Conservation (phyloP, 768 basidiomycete species). For the Lactarius hengduanensis region DNA sequence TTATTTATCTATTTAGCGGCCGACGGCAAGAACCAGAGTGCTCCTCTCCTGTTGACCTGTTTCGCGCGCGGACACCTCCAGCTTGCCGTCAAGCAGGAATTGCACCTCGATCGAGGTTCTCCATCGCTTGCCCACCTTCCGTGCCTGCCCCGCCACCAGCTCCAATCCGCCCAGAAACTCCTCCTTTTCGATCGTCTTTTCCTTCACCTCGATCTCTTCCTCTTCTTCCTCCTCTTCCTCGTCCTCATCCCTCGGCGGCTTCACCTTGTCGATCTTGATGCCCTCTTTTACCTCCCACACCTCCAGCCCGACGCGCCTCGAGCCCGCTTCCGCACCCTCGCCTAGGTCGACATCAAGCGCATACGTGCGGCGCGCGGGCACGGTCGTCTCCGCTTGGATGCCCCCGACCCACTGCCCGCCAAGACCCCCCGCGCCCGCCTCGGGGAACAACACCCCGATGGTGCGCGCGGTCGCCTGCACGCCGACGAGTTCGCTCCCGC, state of each 20-base stretch:
- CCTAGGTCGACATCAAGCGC: conserved; percentile 56
- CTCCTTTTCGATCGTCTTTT: conserved; percentile 58
- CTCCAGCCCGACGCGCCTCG: conserved; percentile 55
- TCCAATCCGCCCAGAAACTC: conserved; percentile 42
- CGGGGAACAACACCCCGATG: conserved; percentile 66
- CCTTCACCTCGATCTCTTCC: conserved; percentile 62
- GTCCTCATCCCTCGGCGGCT: conserved; percentile 42
- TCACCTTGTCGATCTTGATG: conserved; percentile 59
- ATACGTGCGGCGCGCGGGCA: conserved; percentile 64
- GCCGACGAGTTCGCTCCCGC: conserved; percentile 41
- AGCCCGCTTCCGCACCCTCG: conserved; percentile 39
- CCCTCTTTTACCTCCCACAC: conserved; percentile 76
- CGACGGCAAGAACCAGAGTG: conserved; percentile 11
- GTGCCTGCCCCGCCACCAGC: conserved; percentile 39
- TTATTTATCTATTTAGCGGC: neutral
- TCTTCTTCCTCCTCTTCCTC: conserved; percentile 61
- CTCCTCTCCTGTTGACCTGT: conserved; percentile 37
- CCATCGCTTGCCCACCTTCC: conserved; percentile 48
- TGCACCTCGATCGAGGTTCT: conserved; percentile 51
- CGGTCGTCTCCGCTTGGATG: conserved; percentile 66
- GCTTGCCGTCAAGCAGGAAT: conserved; percentile 38
- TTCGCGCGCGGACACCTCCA: conserved; percentile 44
- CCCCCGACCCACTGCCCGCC: conserved; percentile 67
- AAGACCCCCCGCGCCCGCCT: conserved; percentile 42
- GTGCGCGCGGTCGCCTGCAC: conserved; percentile 60